These are phyloP conservation scores for Colletotrichum sp. DNA, from an alignment of 2,329 filamentous ascomycete species.

Conservation along the genomic window DNA sequence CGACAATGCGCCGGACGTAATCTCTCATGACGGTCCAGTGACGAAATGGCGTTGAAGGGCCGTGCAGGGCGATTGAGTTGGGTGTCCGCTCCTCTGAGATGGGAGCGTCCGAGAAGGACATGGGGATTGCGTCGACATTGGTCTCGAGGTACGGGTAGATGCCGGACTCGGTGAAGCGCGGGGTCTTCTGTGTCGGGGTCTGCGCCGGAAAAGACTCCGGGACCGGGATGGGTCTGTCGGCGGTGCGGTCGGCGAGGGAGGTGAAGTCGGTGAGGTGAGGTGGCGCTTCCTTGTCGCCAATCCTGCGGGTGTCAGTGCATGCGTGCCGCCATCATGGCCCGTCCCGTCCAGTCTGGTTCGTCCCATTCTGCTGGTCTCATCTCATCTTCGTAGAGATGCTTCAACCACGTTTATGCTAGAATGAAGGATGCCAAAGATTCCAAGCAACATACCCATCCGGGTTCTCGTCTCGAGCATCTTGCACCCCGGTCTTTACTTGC, in stretches of 20 bases:
- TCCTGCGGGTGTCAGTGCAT: slow-evolving; percentile 37
- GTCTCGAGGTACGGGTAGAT: slow-evolving; percentile 70
- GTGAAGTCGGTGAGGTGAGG: slow-evolving; percentile 49
- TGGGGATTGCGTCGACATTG: slow-evolving; percentile 63
- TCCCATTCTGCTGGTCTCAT: not conserved
- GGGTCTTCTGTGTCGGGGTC: slow-evolving; percentile 39
- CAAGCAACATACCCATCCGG: not conserved
- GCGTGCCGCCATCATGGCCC: not conserved
- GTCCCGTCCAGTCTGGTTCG: not conserved
- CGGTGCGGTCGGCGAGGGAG: slow-evolving; percentile 51
- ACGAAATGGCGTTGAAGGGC: slow-evolving; percentile 64
- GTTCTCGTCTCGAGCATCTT: not conserved
- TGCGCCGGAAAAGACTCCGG: slow-evolving; percentile 53
- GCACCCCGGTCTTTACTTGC: not conserved
- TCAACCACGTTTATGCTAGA: not conserved
- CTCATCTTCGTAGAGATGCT: not conserved
- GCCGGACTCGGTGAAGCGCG: slow-evolving; percentile 61
- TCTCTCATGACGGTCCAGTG: slow-evolving; percentile 62
- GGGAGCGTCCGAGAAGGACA: slow-evolving; percentile 64
- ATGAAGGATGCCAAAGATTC: not conserved
- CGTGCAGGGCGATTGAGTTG: slow-evolving; percentile 46
- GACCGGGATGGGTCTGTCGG: slow-evolving; percentile 52
- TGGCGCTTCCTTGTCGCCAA: slow-evolving; percentile 41
- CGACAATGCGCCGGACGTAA: slow-evolving; percentile 58
- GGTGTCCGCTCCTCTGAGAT: slow-evolving; percentile 46